Evolutionary conservation across 1,284 basidiomycete genomes (phyloP).

Genomic region (Trichosporon sp.): DNA sequence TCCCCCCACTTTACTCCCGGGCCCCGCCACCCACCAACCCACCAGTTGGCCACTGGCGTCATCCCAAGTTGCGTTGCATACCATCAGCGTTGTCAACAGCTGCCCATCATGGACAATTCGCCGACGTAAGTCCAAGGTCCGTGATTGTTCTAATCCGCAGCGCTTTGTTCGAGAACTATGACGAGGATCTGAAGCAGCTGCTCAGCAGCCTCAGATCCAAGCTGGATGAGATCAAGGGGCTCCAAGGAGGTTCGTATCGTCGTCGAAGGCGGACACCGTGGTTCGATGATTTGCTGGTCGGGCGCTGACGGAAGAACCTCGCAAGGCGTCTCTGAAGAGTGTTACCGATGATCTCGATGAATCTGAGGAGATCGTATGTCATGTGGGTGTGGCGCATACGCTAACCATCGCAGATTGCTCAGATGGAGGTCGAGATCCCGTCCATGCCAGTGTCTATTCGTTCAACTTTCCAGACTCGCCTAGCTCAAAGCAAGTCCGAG

Average conservation of each 20-base stretch:
- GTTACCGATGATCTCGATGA: conserved; percentile 97
- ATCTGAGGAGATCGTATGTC: conserved; percentile 89
- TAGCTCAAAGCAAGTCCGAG: conserved; percentile 71
- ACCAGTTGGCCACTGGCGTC: not conserved
- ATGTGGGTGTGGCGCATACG: too few species aligned
- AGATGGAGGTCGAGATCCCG: conserved; percentile 99
- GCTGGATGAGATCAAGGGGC: conserved; percentile 53
- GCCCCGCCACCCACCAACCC: not conserved
- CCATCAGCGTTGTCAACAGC: not conserved
- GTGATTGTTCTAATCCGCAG: conserved; percentile 29
- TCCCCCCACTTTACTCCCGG: conserved; percentile 6
- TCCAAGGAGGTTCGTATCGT: conserved; percentile 52
- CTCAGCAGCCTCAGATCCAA: conserved; percentile 50
- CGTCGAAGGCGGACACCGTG: not conserved
- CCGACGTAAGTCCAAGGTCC: conserved; percentile 47
- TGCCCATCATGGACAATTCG: conserved; percentile 53
- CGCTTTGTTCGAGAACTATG: conserved; percentile 57
- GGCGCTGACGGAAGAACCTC: conserved; percentile 65
- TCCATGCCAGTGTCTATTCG: conserved; percentile 85
- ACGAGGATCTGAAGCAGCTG: conserved; percentile 56
- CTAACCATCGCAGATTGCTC: conserved; percentile 69
- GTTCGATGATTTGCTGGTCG: too few species aligned
- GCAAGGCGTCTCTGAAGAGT: conserved; percentile 77
- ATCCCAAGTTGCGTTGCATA: conserved; percentile 5
- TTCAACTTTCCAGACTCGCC: conserved; percentile 70